Percentiles rank a stretch among this genome's conserved stretches.
phyloP scores from a whole-genome alignment of 441 rosid genomes.

The Populus hybrid region DNA sequence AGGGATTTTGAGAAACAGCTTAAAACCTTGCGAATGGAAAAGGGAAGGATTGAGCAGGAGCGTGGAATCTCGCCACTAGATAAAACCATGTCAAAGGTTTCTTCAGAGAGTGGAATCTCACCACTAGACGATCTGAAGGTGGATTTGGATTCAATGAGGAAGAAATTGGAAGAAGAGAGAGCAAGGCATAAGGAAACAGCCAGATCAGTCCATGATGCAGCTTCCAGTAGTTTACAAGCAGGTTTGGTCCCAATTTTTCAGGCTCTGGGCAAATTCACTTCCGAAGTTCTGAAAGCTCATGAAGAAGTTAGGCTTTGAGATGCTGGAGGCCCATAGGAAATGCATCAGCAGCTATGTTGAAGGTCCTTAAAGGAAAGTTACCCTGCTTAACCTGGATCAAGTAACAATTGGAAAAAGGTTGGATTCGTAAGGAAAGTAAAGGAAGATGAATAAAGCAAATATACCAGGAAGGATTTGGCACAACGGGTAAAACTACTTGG shows the following conservation, averaged over 20 bases:
- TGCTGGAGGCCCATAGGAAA: conserved; percentile 24
- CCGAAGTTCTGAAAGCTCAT: conserved; percentile 72
- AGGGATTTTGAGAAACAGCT: conserved; percentile 67
- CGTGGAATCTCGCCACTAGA: conserved; percentile 38
- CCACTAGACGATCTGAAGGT: conserved; percentile 82
- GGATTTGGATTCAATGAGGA: conserved; percentile 83
- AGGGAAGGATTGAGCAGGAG: conserved; percentile 41
- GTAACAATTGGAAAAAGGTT: background rate
- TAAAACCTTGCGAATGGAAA: conserved; percentile 38
- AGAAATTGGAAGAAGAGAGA: conserved; percentile 64
- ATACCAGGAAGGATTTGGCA: conserved; percentile 8
- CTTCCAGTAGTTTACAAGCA: conserved; percentile 74
- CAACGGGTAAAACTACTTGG: background rate
- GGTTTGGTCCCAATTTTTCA: conserved; percentile 85
- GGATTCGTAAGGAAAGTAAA: background rate
- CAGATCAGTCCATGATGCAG: conserved; percentile 65
- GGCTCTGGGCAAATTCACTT: conserved; percentile 70
- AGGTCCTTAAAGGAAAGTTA: background rate
- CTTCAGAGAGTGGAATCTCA: conserved; percentile 64
- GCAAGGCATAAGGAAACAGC: conserved; percentile 64
- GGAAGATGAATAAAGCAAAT: background rate
- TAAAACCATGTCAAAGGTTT: conserved; percentile 46
- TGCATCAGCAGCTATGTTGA: background rate
- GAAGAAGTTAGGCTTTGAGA: conserved; percentile 66
- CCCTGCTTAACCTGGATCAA: background rate